Base-by-base conservation (phyloP, 2,329 filamentous ascomycete species). In the Didymella arachidicola region DNA sequence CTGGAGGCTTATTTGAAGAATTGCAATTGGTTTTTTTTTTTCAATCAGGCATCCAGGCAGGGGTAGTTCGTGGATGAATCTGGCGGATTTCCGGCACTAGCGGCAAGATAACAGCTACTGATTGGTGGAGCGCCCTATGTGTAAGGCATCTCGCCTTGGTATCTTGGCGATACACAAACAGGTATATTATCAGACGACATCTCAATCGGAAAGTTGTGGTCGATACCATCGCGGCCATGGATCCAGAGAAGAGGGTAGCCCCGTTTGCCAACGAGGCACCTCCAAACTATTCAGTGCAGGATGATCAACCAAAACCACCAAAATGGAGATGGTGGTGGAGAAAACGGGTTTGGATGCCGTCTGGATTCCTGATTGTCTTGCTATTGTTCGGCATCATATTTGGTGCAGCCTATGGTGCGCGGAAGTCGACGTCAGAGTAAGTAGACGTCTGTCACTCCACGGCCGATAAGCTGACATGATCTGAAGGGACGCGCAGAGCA, bases 281-380 rank as follows among this genome's bases (percentile, higher is more conserved):
- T n/a, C 50, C 50, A 12, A 42, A 44, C 11, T 53, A 53, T 41
- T 39, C 50, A 22, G 8, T 16, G 29, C 38, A 43, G 11, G 46
- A 50, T 12, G 22, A 30, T 6, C 39, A 50, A 26, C 14, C 53
- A 5, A 34, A 44, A 27, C 14, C 45, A 19, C 27, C 46, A 11
- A 50, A n/a, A 16, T 5, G 53, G 41, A 57, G 10, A 6, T 45
- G 53, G 47, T 57, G 53, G 53, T 18, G 32, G 47, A 52, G 47
- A 11, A 57, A 57, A 22, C 34, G 54, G 18, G 47, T 57, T 1
- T 52, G 47, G 47, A 19, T 57, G 10, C 25, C 41, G 4, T 26
- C 10, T 10, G 32, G 49, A 5, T 5, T 57, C 1, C 11, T 51
- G 7, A 12, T 45, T 1, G 12, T 41, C n/a, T 39, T 39, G 16